Percentiles rank a stretch among this genome's conserved stretches.
These are phyloP conservation scores for Tolypocladium pustulatum DNA, from an alignment of 2,329 filamentous ascomycete species.

Conservation along the genomic window DNA sequence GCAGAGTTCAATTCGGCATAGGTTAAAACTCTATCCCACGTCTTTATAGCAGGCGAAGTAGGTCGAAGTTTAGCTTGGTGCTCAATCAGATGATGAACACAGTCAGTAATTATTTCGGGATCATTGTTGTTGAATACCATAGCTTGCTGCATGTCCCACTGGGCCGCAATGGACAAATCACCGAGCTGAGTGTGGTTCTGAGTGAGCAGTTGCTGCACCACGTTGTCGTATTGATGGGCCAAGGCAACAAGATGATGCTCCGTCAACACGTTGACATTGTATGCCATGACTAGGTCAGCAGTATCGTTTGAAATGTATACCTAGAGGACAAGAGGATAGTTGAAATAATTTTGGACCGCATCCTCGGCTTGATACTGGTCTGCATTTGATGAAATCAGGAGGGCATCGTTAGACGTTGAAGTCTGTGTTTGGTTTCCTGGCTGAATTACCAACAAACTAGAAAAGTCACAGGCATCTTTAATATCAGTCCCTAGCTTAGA, in stretches of 20 bases:
- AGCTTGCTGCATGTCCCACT: background rate
- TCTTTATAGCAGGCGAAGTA: conserved; percentile 23
- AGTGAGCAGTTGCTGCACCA: background rate
- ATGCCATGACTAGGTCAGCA: background rate
- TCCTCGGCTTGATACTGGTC: background rate
- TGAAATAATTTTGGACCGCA: conserved; percentile 4
- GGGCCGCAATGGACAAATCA: background rate
- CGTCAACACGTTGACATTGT: background rate
- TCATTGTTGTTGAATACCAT: background rate
- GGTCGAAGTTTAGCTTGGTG: conserved; percentile 15
- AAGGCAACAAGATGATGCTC: background rate
- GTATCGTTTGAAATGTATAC: background rate
- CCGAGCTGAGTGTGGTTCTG: background rate
- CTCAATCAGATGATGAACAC: conserved; percentile 30
- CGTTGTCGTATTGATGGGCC: background rate
- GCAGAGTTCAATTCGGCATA: conserved; percentile 26
- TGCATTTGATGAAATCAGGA: background rate
- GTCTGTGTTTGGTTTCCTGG: background rate
- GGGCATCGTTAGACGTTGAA: background rate
- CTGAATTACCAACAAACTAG: background rate
- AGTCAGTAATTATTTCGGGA: conserved; percentile 6
- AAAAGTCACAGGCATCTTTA: conserved; percentile 1
- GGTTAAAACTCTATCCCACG: conserved; percentile 33
- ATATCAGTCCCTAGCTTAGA: background rate
- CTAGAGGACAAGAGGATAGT: conserved; percentile 4